Percentiles rank a stretch among this genome's conserved stretches.
These are phyloP conservation scores for Massarina eburnea DNA, from an alignment of 2,329 filamentous ascomycete genomes.

Conservation along the genomic window DNA sequence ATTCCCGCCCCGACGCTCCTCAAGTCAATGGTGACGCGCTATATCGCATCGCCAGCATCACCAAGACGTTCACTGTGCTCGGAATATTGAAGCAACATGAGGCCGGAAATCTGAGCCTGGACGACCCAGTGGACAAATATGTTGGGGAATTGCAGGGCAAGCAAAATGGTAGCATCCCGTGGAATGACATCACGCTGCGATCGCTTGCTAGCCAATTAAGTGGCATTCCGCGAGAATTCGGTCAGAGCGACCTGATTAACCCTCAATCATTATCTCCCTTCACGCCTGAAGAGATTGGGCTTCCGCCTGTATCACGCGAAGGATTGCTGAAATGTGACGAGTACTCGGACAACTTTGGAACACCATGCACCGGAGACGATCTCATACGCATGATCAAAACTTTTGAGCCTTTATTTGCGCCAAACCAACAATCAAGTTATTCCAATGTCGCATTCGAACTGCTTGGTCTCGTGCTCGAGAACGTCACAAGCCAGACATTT, in stretches of 20 bases:
- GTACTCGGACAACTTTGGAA: slow-evolving; percentile 32
- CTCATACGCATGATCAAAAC: slow-evolving; percentile 24
- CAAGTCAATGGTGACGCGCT: slow-evolving; percentile 42
- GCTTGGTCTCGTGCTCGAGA: slow-evolving; percentile 45
- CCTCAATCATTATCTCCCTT: slow-evolving; percentile 1
- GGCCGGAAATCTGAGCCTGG: slow-evolving; percentile 38
- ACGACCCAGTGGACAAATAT: slow-evolving; percentile 37
- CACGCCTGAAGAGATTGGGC: slow-evolving; percentile 26
- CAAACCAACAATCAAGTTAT: slow-evolving; percentile 48
- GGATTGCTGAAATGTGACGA: slow-evolving; percentile 40
- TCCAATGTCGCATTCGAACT: slow-evolving; percentile 46
- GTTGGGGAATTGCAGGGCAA: slow-evolving; percentile 32
- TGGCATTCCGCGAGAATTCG: slow-evolving; percentile 46
- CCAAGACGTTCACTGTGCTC: slow-evolving; percentile 39
- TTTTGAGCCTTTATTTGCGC: slow-evolving; percentile 42
- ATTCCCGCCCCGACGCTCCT: slow-evolving; percentile 38
- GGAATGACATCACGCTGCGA: slow-evolving; percentile 48
- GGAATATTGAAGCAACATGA: slow-evolving; percentile 36
- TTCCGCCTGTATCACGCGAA: slow-evolving; percentile 39
- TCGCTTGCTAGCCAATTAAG: slow-evolving; percentile 47
- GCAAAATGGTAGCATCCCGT: slow-evolving; percentile 36
- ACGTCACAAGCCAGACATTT: slow-evolving; percentile 41
- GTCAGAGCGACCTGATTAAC: slow-evolving; percentile 33
- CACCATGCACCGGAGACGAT: slow-evolving; percentile 30
- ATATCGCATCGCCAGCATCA: slow-evolving; percentile 46